Base-by-base conservation (phyloP, 169 alveolate genomes). In the Plasmodium chabaudi region DNA sequence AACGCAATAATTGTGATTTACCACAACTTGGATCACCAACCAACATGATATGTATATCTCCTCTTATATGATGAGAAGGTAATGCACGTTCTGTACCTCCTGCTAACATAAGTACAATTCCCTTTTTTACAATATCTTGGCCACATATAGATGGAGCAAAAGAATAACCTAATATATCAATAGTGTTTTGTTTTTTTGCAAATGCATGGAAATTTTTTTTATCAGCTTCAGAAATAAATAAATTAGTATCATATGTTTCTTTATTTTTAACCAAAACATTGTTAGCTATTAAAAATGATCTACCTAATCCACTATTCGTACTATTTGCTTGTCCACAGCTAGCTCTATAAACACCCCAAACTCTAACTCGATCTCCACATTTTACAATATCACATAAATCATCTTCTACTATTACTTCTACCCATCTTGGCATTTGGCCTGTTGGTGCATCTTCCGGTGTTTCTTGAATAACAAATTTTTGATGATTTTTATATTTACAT, bases 1-100 rank as follows among this genome's bases (percentile, higher is more conserved):
- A 96, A 71, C 99, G 97, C 51, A 99, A 97, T 75, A 99, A 86
- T 95, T 99, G 99, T 0, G 99, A 98, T 93, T 99, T 99, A 9
- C 99, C 99, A 17, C 99, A 97, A 21, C 99, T 97, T 1, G 99
- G 99, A 84, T 98, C 99, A 1, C 99, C 99, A 15, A 98, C 97
- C 90, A 99, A 91, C 91, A 99, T 87, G 44, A 98, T 97, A 92
- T 98, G 99, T 64, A 99, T 97, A 93, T 99, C 99, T 6, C 99
- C 99, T 92, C 99, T 96, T 42, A 98, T 92, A 94, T 96, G 99
- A 72, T 93, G 94, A 55, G 91, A 89, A 59, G 92, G 73, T 61
- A 73, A 87, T 46, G 91, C 94, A 67, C 88, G 98, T 94, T 60
- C 99, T 97, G 93, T 95, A 61, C 99, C 99, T 21, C 99, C 99